A percentile compares a stretch with the other conserved stretches of the same genome.
These are phyloP conservation scores for Fusarium sp. DNA, from an alignment of 2,329 filamentous ascomycete genomes.

Conservation along the genomic window DNA sequence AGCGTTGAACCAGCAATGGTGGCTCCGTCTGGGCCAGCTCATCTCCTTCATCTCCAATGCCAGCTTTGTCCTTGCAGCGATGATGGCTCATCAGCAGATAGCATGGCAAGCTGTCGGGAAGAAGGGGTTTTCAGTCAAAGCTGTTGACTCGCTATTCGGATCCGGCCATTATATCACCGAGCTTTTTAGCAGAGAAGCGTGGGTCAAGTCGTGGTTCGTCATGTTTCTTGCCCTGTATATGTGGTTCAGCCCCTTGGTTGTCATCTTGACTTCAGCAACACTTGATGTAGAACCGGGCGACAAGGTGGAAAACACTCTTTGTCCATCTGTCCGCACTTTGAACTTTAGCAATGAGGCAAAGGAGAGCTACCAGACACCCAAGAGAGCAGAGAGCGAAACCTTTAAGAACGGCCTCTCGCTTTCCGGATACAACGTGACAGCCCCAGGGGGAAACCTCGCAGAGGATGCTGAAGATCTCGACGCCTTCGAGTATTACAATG, in stretches of 20 bases:
- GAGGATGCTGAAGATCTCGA: not conserved
- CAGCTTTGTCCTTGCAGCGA: constrained; percentile 14
- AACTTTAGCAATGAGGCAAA: constrained; percentile 37
- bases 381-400: constrained; percentile 4
- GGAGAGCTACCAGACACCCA: constrained; percentile 1
- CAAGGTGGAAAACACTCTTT: constrained; percentile 6
- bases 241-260: constrained; percentile 33
- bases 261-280: constrained; percentile 36
- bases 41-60: constrained; percentile 27
- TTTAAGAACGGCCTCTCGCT: constrained; percentile 25
- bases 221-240: constrained; percentile 38
- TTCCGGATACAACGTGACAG: constrained; percentile 29
- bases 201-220: constrained; percentile 34
- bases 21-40: constrained; percentile 20
- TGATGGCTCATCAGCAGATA: constrained; percentile 28
- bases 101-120: constrained; percentile 26
- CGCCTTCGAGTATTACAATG: constrained; percentile 33
- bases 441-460: constrained; percentile 7
- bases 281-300: constrained; percentile 16
- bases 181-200: constrained; percentile 34
- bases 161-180: constrained; percentile 22
- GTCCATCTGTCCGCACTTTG: constrained; percentile 31
- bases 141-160: constrained; percentile 33
- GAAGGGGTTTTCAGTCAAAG: constrained; percentile 15
- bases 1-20: constrained; percentile 28